phyloP scores from a whole-genome alignment of 306 rosid genomes.

The Lagenaria siceraria region DNA sequence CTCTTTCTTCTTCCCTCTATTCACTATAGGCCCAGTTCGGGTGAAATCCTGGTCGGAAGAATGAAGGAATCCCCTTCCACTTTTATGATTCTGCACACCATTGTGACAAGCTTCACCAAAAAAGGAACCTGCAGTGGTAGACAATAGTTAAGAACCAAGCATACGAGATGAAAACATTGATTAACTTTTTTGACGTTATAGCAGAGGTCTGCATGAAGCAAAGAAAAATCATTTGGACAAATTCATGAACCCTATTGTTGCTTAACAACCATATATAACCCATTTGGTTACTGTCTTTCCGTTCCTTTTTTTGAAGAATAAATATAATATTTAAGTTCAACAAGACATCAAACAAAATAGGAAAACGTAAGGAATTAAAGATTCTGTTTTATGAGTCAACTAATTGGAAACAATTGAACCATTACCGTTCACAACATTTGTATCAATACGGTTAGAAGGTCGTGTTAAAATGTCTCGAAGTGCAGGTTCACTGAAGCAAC shows the following conservation, averaged over 20 bases:
- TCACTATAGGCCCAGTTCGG: slow-evolving; percentile 40
- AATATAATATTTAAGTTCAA: not conserved
- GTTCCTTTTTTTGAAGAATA: not conserved
- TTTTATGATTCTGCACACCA: slow-evolving; percentile 16
- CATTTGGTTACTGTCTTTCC: not conserved
- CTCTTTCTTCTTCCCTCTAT: slow-evolving; percentile 67
- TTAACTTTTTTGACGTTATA: not conserved
- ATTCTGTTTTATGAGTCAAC: slow-evolving; percentile 1
- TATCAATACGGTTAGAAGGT: slow-evolving; percentile 21
- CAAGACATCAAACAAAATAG: not conserved
- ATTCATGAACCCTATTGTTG: not conserved
- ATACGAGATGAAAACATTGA: not conserved
- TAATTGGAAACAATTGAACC: slow-evolving; percentile 11
- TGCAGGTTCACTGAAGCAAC: slow-evolving; percentile 60
- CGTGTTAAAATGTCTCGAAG: slow-evolving; percentile 44
- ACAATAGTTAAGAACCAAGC: slow-evolving; percentile 1
- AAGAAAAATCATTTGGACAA: not conserved
- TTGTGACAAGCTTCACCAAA: slow-evolving; percentile 25
- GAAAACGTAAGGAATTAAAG: not conserved
- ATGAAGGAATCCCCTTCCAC: slow-evolving; percentile 22
- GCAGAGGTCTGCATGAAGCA: not conserved
- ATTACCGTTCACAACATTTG: slow-evolving; percentile 22
- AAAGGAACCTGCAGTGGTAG: slow-evolving; percentile 43
- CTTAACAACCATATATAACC: not conserved
- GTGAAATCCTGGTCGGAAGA: slow-evolving; percentile 39